These are phyloP conservation scores for Takashimella koratensis DNA, from an alignment of 1,284 basidiomycete species.

Conservation along the genomic window DNA sequence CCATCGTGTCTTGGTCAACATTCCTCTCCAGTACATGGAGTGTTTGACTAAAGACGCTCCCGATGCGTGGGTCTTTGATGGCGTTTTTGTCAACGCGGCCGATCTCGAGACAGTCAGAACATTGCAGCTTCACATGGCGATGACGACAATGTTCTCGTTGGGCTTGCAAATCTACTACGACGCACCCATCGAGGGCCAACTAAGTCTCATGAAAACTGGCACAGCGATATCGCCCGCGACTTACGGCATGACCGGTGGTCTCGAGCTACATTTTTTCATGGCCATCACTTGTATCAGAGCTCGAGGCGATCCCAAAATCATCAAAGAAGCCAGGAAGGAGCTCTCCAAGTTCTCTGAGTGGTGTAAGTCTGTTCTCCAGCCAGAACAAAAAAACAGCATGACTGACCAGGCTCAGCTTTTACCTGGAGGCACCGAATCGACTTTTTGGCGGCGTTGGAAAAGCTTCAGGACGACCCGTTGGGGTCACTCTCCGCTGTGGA, in stretches of 20 bases:
- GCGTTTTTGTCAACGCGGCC: conserved; percentile 12
- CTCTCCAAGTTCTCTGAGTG: not conserved
- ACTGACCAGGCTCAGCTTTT: not conserved
- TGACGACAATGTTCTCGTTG: conserved; percentile 7
- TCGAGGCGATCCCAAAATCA: not conserved
- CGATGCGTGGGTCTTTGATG: conserved; percentile 22
- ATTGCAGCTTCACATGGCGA: conserved; percentile 13
- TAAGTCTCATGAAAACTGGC: not conserved
- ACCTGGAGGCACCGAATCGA: conserved; percentile 1
- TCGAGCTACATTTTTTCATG: not conserved
- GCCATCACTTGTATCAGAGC: not conserved
- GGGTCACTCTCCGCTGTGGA: conserved; percentile 11
- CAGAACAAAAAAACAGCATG: not conserved
- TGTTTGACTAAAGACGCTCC: conserved; percentile 4
- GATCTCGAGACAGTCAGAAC: conserved; percentile 12
- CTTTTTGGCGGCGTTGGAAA: conserved; percentile 6
- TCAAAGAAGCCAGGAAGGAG: not conserved
- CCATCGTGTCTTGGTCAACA: conserved; percentile 14
- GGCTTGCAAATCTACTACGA: conserved; percentile 30
- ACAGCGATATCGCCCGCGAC: not conserved
- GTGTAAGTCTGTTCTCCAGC: not conserved
- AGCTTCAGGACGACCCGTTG: conserved; percentile 4
- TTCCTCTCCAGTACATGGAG: conserved; percentile 25
- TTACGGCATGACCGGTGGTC: not conserved
- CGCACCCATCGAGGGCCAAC: conserved; percentile 9